Conservation (phyloP, 345 rosid genomes). For the Dimocarpus longan region DNA sequence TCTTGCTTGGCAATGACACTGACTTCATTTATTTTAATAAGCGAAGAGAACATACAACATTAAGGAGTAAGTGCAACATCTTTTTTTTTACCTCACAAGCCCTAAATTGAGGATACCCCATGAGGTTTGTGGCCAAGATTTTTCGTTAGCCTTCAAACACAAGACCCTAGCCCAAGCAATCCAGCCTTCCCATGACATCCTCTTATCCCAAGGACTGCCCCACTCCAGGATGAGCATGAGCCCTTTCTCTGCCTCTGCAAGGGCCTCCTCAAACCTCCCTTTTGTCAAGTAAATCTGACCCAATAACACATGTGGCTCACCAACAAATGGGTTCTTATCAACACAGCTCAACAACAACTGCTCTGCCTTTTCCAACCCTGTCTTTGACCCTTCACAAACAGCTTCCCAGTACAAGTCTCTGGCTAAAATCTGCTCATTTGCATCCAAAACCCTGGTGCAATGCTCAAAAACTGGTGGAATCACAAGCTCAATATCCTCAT, state of each 20-base stretch:
- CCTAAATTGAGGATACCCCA: slow-evolving; percentile 87
- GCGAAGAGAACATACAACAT: neutral
- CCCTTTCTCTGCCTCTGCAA: slow-evolving; percentile 63
- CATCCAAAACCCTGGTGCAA: slow-evolving; percentile 59
- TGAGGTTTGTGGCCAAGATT: slow-evolving; percentile 77
- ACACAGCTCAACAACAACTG: slow-evolving; percentile 44
- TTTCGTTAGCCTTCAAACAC: slow-evolving; percentile 76
- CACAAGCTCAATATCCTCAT: slow-evolving; percentile 76
- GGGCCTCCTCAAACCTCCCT: slow-evolving; percentile 73
- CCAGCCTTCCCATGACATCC: slow-evolving; percentile 97
- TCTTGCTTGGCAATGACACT: too few relatives aligned
- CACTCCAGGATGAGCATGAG: slow-evolving; percentile 70
- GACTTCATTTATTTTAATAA: too few relatives aligned
- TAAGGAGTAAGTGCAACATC: neutral
- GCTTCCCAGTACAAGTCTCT: slow-evolving; percentile 82
- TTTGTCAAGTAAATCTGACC: slow-evolving; percentile 59
- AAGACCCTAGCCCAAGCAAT: slow-evolving; percentile 84
- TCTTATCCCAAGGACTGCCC: slow-evolving; percentile 97
- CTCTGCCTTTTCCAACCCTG: slow-evolving; percentile 54
- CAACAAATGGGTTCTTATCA: slow-evolving; percentile 74
- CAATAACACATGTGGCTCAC: slow-evolving; percentile 82
- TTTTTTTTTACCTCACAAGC: slow-evolving; percentile 52
- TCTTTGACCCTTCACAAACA: slow-evolving; percentile 53
- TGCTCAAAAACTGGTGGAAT: slow-evolving; percentile 69
- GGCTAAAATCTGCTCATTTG: slow-evolving; percentile 59